Percentiles rank a stretch among this genome's conserved stretches.
Evolutionary conservation across 177 flowering plant species (phyloP).

Genomic region (Vitis hybrid): DNA sequence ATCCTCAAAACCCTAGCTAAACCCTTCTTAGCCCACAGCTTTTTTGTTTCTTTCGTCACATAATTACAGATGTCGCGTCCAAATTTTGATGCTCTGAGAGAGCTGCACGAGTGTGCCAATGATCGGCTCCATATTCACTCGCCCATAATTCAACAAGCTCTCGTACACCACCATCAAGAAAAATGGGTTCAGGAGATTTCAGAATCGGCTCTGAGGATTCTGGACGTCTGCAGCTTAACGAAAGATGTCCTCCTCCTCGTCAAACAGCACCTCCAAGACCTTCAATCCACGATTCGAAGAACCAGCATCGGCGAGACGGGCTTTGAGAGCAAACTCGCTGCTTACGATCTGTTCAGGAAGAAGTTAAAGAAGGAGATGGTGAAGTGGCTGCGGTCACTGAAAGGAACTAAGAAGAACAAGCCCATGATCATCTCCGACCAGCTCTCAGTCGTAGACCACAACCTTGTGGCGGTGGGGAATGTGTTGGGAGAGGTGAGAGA

Average conservation of each 20-base stretch:
- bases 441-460: constrained; percentile 16
- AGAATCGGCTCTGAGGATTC: constrained; percentile 48
- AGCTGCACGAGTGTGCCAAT: constrained; percentile 51
- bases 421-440: constrained; percentile 6
- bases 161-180: constrained; percentile 31
- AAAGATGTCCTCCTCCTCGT: constrained; percentile 45
- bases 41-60: too few relatives aligned
- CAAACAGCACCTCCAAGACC: constrained; percentile 43
- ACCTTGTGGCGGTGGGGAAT: constrained; percentile 35
- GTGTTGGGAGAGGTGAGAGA: constrained; percentile 47
- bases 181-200: constrained; percentile 46
- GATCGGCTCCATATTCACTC: constrained; percentile 41
- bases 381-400: constrained; percentile 45
- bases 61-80: constrained; percentile 14
- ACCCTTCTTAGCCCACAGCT: too few relatives aligned
- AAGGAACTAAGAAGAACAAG: constrained; percentile 28
- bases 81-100: constrained; percentile 39
- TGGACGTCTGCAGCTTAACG: constrained; percentile 50
- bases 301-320: constrained; percentile 13
- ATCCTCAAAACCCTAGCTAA: too few relatives aligned
- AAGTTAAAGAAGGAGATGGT: constrained; percentile 50
- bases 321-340: constrained; percentile 12
- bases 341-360: constrained; percentile 29
- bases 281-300: constrained; percentile 42
- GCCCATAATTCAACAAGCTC: constrained; percentile 30